These are phyloP conservation scores for Aureobasidium musti DNA, from an alignment of 2,329 filamentous ascomycete genomes.

Conservation along the genomic window DNA sequence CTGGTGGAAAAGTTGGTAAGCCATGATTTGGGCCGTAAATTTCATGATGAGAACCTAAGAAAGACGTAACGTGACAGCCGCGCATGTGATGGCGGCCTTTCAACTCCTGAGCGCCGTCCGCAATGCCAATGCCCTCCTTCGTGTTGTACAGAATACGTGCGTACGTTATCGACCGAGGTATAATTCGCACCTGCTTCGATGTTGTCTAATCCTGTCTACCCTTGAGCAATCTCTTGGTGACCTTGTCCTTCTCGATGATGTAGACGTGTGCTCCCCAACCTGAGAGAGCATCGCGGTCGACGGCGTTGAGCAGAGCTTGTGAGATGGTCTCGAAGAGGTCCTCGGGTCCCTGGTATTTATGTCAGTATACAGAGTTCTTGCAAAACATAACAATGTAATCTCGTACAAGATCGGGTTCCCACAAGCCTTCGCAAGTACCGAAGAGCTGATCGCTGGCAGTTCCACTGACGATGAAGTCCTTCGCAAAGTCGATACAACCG, in stretches of 20 bases:
- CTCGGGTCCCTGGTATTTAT: conserved; percentile 70
- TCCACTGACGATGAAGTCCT: conserved; percentile 98
- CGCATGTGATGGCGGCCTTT: conserved; percentile 21
- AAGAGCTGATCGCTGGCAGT: conserved; percentile 97
- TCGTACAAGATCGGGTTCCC: conserved; percentile 93
- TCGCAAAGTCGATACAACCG: conserved; percentile 98
- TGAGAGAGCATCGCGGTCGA: conserved; percentile 93
- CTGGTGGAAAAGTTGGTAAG: conserved; percentile 16
- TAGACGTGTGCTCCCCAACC: conserved; percentile 99
- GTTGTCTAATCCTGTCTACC: conserved; percentile 74
- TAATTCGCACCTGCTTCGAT: neutral
- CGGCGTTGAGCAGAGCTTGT: conserved; percentile 90
- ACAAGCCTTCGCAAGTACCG: conserved; percentile 96
- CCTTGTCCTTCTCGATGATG: conserved; percentile 99
- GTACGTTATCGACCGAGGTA: conserved; percentile 6
- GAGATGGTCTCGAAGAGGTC: conserved; percentile 98
- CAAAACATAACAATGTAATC: neutral
- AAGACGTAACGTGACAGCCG: conserved; percentile 29
- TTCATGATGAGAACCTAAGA: conserved; percentile 29
- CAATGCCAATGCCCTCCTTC: conserved; percentile 27
- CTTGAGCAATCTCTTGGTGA: conserved; percentile 98
- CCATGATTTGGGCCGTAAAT: conserved; percentile 29
- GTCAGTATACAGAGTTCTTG: conserved; percentile 23
- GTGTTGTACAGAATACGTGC: conserved; percentile 28
- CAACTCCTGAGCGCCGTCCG: conserved; percentile 30